These are phyloP conservation scores for Gossypium gossypioides DNA, from an alignment of 441 rosid genomes.

Conservation along the genomic window DNA sequence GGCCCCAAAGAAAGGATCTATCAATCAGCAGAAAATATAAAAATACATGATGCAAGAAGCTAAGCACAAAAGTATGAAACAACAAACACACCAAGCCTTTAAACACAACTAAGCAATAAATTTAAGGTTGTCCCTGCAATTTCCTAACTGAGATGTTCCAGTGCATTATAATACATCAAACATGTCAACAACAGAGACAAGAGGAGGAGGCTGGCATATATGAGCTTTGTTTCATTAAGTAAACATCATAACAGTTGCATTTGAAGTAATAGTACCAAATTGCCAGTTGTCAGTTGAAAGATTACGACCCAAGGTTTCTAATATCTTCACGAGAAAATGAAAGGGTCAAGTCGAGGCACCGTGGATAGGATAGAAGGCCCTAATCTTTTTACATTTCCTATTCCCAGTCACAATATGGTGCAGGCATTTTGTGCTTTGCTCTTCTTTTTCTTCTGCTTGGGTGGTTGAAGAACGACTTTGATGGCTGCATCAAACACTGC, in stretches of 20 bases:
- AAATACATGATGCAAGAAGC: neutral
- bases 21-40: neutral
- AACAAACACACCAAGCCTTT: slow-evolving; percentile 6
- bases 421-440: slow-evolving; percentile 58
- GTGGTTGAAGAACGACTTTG: slow-evolving; percentile 71
- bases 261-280: slow-evolving; percentile 20
- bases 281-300: slow-evolving; percentile 20
- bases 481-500: slow-evolving; percentile 71
- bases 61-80: neutral
- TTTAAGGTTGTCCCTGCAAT: slow-evolving; percentile 16
- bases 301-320: slow-evolving; percentile 18
- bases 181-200: slow-evolving; percentile 24
- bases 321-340: slow-evolving; percentile 19
- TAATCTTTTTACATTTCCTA: slow-evolving; percentile 17
- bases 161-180: slow-evolving; percentile 29
- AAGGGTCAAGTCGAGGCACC: slow-evolving; percentile 1
- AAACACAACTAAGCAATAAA: slow-evolving; percentile 5
- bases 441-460: slow-evolving; percentile 69
- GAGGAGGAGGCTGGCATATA: slow-evolving; percentile 21
- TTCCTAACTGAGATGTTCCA: slow-evolving; percentile 24
- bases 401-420: slow-evolving; percentile 50
- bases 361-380: slow-evolving; percentile 12
- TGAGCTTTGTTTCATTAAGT: slow-evolving; percentile 22
- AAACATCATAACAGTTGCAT: slow-evolving; percentile 24
- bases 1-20: neutral